Evolutionary conservation across 2,329 filamentous ascomycete species (phyloP), one percentile per base, ranked within the genome.

Genomic region (Ophiostoma sp.): DNA sequence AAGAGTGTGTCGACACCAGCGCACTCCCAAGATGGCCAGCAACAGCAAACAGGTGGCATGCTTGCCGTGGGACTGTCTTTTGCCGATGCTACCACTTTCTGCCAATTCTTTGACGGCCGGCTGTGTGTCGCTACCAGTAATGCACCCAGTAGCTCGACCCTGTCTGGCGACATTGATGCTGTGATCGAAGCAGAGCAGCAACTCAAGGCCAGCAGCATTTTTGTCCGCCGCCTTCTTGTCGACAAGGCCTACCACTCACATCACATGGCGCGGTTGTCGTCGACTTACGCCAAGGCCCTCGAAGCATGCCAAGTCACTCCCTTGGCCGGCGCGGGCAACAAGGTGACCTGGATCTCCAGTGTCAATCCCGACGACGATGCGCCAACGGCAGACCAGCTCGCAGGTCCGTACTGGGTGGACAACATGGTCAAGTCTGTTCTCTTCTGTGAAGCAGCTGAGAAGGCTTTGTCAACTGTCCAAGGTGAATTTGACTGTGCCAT

Each of bases 61-160:
- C 85, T 86, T 83, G 82, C 85, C 72, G 84, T 81, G 0, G 81
- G 83, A 1, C 80, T 81, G 1, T 77, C 84, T 71, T 80, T 80
- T 0, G 31, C 74, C 0, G 73, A 77, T 0, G 76, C 77, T 25
- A 79, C 81, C 0, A 79, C 82, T 36, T 75, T 86, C 33, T 84
- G 73, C 22, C 17, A 36, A 25, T 8, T 33, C 3, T 74, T 72
- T 39, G 5, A 1, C 9, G 55, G 42, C 9, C 63, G 73, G 0
- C 42, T 74, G 22, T 63, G 69, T 15, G 73, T 72, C 12, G 73
- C 73, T 19, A 70, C 73, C 42, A 73, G 72, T 57, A 76, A 76
- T 48, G 63, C 71, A 8, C 72, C 75, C 6, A 78, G 76, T 12
- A 85, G 82, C 12, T 79, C 82, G 25, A 87, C 85, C 0, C 75